Percentiles rank a stretch among this genome's conserved stretches.
Conservation (phyloP, 257 asterid genomes). For the Fraxinus quadrangulata region DNA sequence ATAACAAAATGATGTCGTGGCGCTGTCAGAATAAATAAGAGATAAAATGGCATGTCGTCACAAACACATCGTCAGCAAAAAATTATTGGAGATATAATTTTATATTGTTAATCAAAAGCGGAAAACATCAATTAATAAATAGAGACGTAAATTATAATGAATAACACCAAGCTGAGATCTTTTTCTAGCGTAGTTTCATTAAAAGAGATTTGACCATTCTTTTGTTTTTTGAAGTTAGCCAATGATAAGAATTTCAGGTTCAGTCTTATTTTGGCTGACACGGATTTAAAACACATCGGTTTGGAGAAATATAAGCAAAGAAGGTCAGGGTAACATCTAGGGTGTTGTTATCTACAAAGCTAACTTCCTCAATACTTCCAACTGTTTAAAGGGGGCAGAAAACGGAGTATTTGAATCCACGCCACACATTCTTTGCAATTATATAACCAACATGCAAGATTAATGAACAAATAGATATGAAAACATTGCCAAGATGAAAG, state of each 20-base stretch:
- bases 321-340: neutral
- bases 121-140: neutral
- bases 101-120: too few relatives aligned
- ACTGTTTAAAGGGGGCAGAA: neutral
- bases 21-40: neutral
- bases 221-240: neutral
- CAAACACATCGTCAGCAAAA: too few relatives aligned
- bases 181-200: too few relatives aligned
- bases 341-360: neutral
- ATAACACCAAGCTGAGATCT: too few relatives aligned
- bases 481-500: neutral
- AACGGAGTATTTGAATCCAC: too few relatives aligned
- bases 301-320: too few relatives aligned
- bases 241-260: neutral
- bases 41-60: too few relatives aligned
- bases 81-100: too few relatives aligned
- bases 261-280: too few relatives aligned
- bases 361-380: neutral
- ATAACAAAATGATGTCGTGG: neutral
- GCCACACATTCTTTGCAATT: too few relatives aligned
- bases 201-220: neutral
- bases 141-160: too few relatives aligned
- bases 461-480: neutral
- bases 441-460: neutral
- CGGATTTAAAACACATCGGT: too few relatives aligned